Evolutionary conservation across 441 rosid genomes (phyloP).

Genomic region (Brassica balearica): DNA sequence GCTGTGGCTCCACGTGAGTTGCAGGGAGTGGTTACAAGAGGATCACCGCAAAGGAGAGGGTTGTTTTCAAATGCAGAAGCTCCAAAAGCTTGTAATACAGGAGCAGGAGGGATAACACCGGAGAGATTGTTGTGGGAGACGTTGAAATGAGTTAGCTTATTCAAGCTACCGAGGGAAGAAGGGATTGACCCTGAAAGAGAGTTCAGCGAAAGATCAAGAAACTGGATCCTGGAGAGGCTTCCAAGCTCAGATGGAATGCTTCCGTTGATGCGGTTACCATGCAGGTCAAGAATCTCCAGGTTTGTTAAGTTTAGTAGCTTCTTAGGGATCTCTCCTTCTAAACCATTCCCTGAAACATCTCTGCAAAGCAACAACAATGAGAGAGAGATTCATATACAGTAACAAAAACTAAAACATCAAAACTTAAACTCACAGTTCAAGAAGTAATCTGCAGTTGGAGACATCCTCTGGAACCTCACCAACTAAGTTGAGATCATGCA

Average conservation of each 20-base stretch:
- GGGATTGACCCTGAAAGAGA: conserved; percentile 75
- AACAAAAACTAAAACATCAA: conserved; percentile 11
- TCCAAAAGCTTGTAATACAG: conserved; percentile 61
- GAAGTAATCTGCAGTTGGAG: conserved; percentile 77
- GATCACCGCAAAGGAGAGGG: conserved; percentile 74
- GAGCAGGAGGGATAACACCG: conserved; percentile 65
- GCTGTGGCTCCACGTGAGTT: conserved; percentile 39
- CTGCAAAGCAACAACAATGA: conserved; percentile 53
- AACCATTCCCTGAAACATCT: conserved; percentile 83
- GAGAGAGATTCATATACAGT: conserved; percentile 16
- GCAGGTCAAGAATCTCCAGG: conserved; percentile 80
- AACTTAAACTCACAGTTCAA: conserved; percentile 70
- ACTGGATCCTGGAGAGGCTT: conserved; percentile 59
- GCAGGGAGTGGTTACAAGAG: conserved; percentile 63
- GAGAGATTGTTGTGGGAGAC: conserved; percentile 82
- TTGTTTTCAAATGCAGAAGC: conserved; percentile 75
- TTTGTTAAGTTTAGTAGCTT: conserved; percentile 68
- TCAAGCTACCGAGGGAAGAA: conserved; percentile 66
- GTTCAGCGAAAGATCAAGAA: conserved; percentile 77
- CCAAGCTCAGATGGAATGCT: conserved; percentile 76
- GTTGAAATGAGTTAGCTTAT: conserved; percentile 56
- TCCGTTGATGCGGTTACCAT: conserved; percentile 66
- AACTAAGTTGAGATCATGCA: conserved; percentile 71
- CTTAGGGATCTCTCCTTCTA: conserved; percentile 73
- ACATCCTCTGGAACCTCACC: conserved; percentile 71